Evolutionary conservation across 129 eudicot genomes (phyloP).

Genomic region (Flaveria sonorensis): DNA sequence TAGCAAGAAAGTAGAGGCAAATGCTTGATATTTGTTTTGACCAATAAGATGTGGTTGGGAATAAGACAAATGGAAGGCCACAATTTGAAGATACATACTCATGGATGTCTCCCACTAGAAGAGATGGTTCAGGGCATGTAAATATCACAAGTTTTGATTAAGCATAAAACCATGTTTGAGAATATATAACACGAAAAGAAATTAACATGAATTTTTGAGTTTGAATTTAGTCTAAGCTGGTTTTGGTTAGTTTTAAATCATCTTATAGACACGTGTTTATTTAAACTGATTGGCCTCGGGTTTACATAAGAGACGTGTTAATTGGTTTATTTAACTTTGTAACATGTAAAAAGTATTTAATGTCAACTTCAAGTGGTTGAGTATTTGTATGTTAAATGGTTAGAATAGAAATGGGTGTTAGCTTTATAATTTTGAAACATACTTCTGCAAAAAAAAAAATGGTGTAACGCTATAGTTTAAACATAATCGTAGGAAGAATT

Average conservation of each 20-base stretch:
- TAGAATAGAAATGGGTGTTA: too few relatives aligned
- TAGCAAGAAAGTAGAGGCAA: conserved; percentile 4
- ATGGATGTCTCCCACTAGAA: conserved; percentile 1
- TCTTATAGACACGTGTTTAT: background rate
- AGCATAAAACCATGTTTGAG: background rate
- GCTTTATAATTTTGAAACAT: too few relatives aligned
- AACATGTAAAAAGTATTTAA: too few relatives aligned
- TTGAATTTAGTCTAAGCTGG: background rate
- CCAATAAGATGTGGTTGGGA: background rate
- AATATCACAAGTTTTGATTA: background rate
- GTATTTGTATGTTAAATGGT: too few relatives aligned
- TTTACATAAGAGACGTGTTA: background rate
- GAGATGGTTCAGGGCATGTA: background rate
- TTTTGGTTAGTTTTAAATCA: background rate
- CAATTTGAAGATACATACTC: background rate
- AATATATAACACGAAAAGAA: background rate
- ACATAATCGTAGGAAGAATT: too few relatives aligned
- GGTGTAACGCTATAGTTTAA: too few relatives aligned
- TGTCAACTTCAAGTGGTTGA: too few relatives aligned
- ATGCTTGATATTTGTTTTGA: conserved; percentile 5
- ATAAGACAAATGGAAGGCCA: conserved; percentile 7
- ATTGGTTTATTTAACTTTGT: too few relatives aligned
- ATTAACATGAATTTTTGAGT: background rate
- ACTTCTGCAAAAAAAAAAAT: too few relatives aligned
- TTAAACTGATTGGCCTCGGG: background rate